These are phyloP conservation scores for Hysterium pulicare DNA, from an alignment of 2,329 filamentous ascomycete species.

Conservation along the genomic window DNA sequence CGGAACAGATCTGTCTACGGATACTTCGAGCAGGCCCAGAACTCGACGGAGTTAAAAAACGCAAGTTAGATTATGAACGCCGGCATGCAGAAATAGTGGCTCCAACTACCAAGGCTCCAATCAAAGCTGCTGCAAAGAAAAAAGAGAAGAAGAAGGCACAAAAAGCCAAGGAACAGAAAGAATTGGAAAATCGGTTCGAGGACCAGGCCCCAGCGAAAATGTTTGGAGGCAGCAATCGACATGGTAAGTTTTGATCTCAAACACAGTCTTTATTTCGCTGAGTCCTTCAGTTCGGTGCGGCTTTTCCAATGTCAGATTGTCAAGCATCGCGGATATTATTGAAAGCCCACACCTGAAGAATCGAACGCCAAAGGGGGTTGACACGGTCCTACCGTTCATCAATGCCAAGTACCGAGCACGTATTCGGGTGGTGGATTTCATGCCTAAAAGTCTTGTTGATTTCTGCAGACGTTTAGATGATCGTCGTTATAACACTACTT, in stretches of 20 bases:
- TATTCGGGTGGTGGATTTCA: conserved; percentile 80
- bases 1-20: conserved; percentile 57
- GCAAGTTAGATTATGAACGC: conserved; percentile 62
- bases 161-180: conserved; percentile 33
- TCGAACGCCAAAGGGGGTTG: conserved; percentile 30
- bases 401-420: conserved; percentile 67
- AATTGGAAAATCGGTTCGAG: conserved; percentile 21
- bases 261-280: conserved; percentile 1
- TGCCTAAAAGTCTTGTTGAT: conserved; percentile 65
- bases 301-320: conserved; percentile 35
- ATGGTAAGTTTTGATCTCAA: conserved; percentile 33
- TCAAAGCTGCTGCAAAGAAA: conserved; percentile 34
- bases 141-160: conserved; percentile 30
- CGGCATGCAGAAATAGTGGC: conserved; percentile 6
- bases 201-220: conserved; percentile 8
- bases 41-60: conserved; percentile 55
- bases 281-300: conserved; percentile 46
- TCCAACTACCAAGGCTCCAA: not conserved
- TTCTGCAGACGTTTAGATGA: conserved; percentile 59
- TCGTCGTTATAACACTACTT: conserved; percentile 42
- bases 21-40: conserved; percentile 43
- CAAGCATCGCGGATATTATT: conserved; percentile 46
- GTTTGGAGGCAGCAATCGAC: conserved; percentile 30
- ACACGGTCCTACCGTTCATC: conserved; percentile 63
- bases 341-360: conserved; percentile 43